These are phyloP conservation scores for Sporisorium sorghi DNA, from an alignment of 1,284 basidiomycete genomes.

Conservation along the genomic window DNA sequence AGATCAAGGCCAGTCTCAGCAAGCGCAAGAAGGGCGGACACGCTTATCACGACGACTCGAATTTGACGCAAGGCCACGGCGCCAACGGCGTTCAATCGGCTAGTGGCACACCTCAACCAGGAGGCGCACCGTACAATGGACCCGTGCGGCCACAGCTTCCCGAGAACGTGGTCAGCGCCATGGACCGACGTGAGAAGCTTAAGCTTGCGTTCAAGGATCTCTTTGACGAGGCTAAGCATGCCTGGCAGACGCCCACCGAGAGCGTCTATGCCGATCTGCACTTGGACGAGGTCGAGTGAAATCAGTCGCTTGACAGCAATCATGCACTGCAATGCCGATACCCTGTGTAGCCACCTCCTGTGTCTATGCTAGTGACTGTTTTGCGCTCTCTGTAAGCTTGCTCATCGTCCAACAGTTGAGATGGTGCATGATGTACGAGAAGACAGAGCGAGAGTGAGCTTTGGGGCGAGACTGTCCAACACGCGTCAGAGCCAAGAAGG, in stretches of 20 bases:
- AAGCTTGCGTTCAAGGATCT: conserved; percentile 60
- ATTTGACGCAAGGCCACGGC: conserved; percentile 21
- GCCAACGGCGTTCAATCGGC: conserved; percentile 41
- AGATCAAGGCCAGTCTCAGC: conserved; percentile 64
- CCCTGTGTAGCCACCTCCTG: background rate
- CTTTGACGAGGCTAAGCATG: conserved; percentile 58
- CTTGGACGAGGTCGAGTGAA: conserved; percentile 40
- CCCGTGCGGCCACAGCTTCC: conserved; percentile 59
- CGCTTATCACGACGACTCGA: conserved; percentile 38
- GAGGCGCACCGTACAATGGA: conserved; percentile 45
- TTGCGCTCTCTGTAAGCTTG: no score
- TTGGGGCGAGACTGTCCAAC: background rate
- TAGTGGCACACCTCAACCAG: conserved; percentile 37
- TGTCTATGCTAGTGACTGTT: background rate
- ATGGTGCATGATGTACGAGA: background rate
- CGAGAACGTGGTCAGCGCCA: conserved; percentile 56
- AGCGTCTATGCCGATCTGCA: conserved; percentile 53
- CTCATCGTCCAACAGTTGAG: background rate
- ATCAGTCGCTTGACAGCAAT: background rate
- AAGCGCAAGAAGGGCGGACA: conserved; percentile 63
- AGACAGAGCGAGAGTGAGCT: background rate
- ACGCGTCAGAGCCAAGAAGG: conserved; percentile 6
- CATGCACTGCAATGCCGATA: conserved; percentile 1
- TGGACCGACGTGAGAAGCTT: conserved; percentile 59
- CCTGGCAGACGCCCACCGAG: conserved; percentile 55